Evolutionary conservation across 805 yeast species (phyloP).

Genomic region (Yamadazyma insecticola): DNA sequence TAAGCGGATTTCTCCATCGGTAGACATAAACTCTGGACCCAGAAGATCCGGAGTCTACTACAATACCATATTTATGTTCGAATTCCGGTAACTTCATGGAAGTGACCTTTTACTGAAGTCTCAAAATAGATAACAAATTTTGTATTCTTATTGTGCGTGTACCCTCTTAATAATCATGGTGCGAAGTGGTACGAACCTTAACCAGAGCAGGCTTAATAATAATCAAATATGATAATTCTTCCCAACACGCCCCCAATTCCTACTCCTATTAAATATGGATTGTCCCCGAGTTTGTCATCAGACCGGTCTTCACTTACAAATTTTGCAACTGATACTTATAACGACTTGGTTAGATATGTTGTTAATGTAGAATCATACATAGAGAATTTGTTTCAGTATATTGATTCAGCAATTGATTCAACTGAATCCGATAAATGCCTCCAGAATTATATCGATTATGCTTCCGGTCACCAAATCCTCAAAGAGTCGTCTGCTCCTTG

Average conservation of each 20-base stretch:
- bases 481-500: too few species aligned
- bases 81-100: conserved; percentile 11
- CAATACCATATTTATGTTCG: conserved; percentile 64
- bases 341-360: conserved; percentile 21
- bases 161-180: too few species aligned
- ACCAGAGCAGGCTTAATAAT: too few species aligned
- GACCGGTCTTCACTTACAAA: conserved; percentile 6
- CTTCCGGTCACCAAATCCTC: too few species aligned
- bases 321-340: conserved; percentile 9
- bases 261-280: background rate
- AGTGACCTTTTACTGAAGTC: background rate
- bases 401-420: background rate
- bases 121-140: too few species aligned
- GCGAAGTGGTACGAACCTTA: too few species aligned
- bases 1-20: conserved; percentile 59
- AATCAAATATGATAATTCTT: conserved; percentile 9
- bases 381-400: conserved; percentile 18
- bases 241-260: conserved; percentile 11
- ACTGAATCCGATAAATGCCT: too few species aligned
- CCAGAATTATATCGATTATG: too few species aligned
- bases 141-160: too few species aligned
- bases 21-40: conserved; percentile 88
- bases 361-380: conserved; percentile 31
- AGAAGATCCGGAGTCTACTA: conserved; percentile 92
- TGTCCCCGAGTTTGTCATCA: conserved; percentile 4